phyloP scores from a whole-genome alignment of 176 grass and related monocot species.

The Guadua angustifolia region DNA sequence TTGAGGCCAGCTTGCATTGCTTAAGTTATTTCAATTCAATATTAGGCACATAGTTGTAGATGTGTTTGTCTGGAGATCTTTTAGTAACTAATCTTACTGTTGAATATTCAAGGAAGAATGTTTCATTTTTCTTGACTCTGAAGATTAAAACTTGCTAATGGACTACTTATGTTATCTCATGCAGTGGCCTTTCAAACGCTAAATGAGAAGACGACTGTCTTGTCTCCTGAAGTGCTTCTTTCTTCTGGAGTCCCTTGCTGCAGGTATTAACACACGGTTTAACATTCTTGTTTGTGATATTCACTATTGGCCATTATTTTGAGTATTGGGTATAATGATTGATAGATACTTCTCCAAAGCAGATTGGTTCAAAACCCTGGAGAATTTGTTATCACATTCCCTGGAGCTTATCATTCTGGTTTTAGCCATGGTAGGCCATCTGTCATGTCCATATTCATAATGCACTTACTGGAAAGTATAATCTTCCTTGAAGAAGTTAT shows the following conservation, averaged over 20 bases:
- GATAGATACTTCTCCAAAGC: slow-evolving; percentile 64
- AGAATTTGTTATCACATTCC: slow-evolving; percentile 98
- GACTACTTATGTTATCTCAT: slow-evolving; percentile 37
- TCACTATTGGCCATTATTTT: slow-evolving; percentile 45
- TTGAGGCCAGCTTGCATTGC: not conserved
- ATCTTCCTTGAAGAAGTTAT: slow-evolving; percentile 40
- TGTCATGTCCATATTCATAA: slow-evolving; percentile 43
- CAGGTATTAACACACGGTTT: slow-evolving; percentile 67
- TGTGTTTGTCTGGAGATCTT: not conserved
- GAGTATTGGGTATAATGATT: slow-evolving; percentile 62
- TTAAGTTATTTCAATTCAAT: slow-evolving; percentile 21
- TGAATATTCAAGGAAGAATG: slow-evolving; percentile 24
- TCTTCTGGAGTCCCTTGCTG: slow-evolving; percentile 92
- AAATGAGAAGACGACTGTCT: slow-evolving; percentile 93
- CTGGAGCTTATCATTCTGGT: slow-evolving; percentile 99
- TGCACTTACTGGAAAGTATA: not conserved
- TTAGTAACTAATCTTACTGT: slow-evolving; percentile 11
- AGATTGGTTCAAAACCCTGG: slow-evolving; percentile 99
- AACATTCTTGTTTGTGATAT: slow-evolving; percentile 43
- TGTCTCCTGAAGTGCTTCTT: slow-evolving; percentile 95
- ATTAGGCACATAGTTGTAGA: slow-evolving; percentile 19
- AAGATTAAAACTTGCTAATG: slow-evolving; percentile 40
- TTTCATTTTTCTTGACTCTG: slow-evolving; percentile 21
- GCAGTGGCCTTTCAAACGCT: slow-evolving; percentile 95
- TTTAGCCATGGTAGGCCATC: slow-evolving; percentile 88